A percentile compares a stretch with the other conserved stretches of the same genome.
These are phyloP conservation scores for Cercospora nicotianae DNA, from an alignment of 2,329 filamentous ascomycete genomes.

Conservation along the genomic window DNA sequence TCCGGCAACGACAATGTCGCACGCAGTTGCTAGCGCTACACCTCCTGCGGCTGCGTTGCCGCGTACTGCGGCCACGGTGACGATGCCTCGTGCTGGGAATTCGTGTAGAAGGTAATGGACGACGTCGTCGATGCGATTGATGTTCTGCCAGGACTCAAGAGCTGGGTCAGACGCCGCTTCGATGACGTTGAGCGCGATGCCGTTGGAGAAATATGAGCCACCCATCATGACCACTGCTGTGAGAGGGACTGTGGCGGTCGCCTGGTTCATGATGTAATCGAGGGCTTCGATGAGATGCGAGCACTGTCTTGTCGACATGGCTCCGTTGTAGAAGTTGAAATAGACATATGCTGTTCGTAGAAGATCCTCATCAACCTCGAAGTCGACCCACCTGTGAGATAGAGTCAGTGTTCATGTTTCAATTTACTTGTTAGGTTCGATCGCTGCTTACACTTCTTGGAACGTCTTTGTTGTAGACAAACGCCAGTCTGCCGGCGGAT, in stretches of 20 bases:
- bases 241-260: conserved; percentile 36
- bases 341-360: conserved; percentile 44
- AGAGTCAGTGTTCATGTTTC: neutral
- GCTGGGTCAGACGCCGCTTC: conserved; percentile 43
- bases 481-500: conserved; percentile 34
- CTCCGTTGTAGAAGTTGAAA: conserved; percentile 49
- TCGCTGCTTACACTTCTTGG: conserved; percentile 42
- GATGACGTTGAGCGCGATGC: conserved; percentile 49
- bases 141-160: conserved; percentile 47
- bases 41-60: conserved; percentile 48
- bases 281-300: conserved; percentile 41
- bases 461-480: conserved; percentile 37
- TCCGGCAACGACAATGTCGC: conserved; percentile 43
- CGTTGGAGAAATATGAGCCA: conserved; percentile 48
- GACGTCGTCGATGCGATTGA: conserved; percentile 49
- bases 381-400: conserved; percentile 39
- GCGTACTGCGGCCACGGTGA: conserved; percentile 44
- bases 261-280: conserved; percentile 38
- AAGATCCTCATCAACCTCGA: conserved; percentile 33
- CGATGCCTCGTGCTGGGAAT: conserved; percentile 40
- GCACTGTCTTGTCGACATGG: conserved; percentile 47
- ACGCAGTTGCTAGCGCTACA: conserved; percentile 45
- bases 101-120: conserved; percentile 43
- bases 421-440: no score
- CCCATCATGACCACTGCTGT: conserved; percentile 44